These are phyloP conservation scores for Phyllosticta paracitricarpa DNA, from an alignment of 2,329 filamentous ascomycete genomes.

Conservation along the genomic window DNA sequence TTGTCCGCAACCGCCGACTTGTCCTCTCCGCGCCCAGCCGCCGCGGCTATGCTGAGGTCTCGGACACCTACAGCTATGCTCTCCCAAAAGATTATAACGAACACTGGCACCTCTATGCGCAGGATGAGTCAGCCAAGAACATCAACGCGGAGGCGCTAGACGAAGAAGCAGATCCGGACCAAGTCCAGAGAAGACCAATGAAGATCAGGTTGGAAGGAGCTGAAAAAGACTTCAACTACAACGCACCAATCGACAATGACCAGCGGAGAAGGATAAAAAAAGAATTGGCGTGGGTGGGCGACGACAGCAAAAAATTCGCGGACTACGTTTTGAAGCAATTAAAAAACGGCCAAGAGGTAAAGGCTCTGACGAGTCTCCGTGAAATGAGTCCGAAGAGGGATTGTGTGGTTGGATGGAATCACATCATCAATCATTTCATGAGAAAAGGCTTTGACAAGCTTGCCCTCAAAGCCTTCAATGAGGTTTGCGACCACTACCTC, in stretches of 20 bases:
- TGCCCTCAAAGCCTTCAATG: constrained; percentile 80
- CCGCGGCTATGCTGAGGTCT: neutral
- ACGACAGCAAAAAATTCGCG: constrained; percentile 65
- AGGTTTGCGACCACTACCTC: constrained; percentile 42
- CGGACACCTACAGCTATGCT: neutral
- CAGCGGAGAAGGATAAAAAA: neutral
- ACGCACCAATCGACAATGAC: neutral
- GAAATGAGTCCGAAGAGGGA: constrained; percentile 53
- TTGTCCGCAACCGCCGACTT: constrained; percentile 10
- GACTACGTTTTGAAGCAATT: constrained; percentile 56
- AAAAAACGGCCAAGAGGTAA: constrained; percentile 47
- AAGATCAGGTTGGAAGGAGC: neutral
- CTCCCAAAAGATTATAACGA: constrained; percentile 3
- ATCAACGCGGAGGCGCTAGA: neutral
- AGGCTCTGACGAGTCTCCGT: constrained; percentile 59
- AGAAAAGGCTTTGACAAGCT: constrained; percentile 47
- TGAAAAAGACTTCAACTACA: neutral
- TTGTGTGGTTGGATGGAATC: constrained; percentile 78
- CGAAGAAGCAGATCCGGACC: neutral
- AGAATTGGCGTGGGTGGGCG: constrained; percentile 24
- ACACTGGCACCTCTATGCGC: constrained; percentile 4
- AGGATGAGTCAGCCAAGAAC: neutral
- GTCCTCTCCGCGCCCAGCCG: constrained; percentile 4
- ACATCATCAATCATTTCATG: constrained; percentile 64
- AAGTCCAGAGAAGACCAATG: neutral